Evolutionary conservation across 2,329 filamentous ascomycete species (phyloP).

Genomic region (Hansfordia pulvinata): DNA sequence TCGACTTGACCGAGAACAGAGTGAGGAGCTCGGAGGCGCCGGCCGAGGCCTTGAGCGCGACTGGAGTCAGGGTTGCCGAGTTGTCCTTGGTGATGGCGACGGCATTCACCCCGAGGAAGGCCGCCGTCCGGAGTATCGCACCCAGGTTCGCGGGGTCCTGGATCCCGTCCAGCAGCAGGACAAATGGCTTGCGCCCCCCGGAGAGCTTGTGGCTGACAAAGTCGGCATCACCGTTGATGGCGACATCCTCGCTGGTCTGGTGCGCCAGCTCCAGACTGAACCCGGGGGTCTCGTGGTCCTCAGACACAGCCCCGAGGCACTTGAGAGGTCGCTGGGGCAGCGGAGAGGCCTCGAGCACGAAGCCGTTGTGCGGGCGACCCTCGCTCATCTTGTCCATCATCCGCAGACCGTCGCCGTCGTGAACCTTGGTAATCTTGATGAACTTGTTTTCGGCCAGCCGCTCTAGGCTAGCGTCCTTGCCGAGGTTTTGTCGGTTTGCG

Average conservation of each 20-base stretch:
- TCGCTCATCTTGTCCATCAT: slow-evolving; percentile 74
- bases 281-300: slow-evolving; percentile 27
- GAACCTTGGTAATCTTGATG: slow-evolving; percentile 44
- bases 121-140: slow-evolving; percentile 74
- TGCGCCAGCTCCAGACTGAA: slow-evolving; percentile 48
- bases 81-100: slow-evolving; percentile 63
- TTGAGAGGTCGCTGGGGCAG: slow-evolving; percentile 59
- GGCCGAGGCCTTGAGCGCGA: slow-evolving; percentile 75
- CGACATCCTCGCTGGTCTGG: slow-evolving; percentile 61
- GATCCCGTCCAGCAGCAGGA: slow-evolving; percentile 63
- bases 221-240: slow-evolving; percentile 53
- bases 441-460: slow-evolving; percentile 30
- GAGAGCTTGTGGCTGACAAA: slow-evolving; percentile 28
- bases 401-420: slow-evolving; percentile 41
- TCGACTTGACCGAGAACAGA: slow-evolving; percentile 55
- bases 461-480: slow-evolving; percentile 28
- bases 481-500: slow-evolving; percentile 34
- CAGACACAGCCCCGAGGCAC: slow-evolving; percentile 35
- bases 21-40: slow-evolving; percentile 74
- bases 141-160: slow-evolving; percentile 84
- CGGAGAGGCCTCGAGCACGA: slow-evolving; percentile 75
- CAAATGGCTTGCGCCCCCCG: slow-evolving; percentile 46
- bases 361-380: slow-evolving; percentile 79
- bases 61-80: slow-evolving; percentile 60
- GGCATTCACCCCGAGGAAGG: slow-evolving; percentile 81